phyloP scores from a whole-genome alignment of 2,329 filamentous ascomycete genomes.

The Beauveria medogensis region DNA sequence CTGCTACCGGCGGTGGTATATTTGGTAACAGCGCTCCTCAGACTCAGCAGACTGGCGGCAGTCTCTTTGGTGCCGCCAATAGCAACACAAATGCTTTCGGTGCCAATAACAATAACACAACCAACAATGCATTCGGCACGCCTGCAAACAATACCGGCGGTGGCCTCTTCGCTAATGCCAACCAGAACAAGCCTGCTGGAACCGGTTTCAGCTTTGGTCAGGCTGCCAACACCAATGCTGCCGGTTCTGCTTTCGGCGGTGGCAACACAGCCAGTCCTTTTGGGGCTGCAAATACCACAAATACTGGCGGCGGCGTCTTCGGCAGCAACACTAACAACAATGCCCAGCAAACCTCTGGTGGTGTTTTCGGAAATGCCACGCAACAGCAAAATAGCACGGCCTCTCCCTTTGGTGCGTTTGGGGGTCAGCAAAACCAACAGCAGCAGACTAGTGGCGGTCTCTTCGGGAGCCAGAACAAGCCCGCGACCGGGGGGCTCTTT shows the following conservation, averaged over 20 bases:
- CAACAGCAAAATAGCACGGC: constrained; percentile 14
- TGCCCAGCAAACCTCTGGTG: constrained; percentile 8
- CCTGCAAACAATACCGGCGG: constrained; percentile 20
- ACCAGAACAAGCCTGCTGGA: constrained; percentile 29
- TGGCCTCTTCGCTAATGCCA: constrained; percentile 39
- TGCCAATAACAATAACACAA: constrained; percentile 15
- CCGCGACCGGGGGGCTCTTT: constrained; percentile 19
- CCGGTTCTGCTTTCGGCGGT: constrained; percentile 16
- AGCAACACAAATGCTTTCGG: constrained; percentile 21
- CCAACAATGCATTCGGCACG: constrained; percentile 20
- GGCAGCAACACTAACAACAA: constrained; percentile 18
- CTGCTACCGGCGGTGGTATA: constrained; percentile 25
- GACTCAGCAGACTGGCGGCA: constrained; percentile 17
- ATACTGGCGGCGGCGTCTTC: constrained; percentile 23
- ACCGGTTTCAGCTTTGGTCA: constrained; percentile 36
- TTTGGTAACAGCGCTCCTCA: constrained; percentile 27
- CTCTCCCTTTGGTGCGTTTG: constrained; percentile 16
- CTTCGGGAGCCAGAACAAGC: constrained; percentile 31
- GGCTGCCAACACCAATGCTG: constrained; percentile 23
- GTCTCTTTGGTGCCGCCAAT: constrained; percentile 32
- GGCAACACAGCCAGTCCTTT: constrained; percentile 29
- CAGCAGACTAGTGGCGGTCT: constrained; percentile 23
- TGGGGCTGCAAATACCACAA: constrained; percentile 21
- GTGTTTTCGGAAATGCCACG: constrained; percentile 30
- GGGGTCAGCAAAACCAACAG: background rate